phyloP scores from a whole-genome alignment of 2,329 filamentous ascomycete genomes.

The Xylaria sp. region DNA sequence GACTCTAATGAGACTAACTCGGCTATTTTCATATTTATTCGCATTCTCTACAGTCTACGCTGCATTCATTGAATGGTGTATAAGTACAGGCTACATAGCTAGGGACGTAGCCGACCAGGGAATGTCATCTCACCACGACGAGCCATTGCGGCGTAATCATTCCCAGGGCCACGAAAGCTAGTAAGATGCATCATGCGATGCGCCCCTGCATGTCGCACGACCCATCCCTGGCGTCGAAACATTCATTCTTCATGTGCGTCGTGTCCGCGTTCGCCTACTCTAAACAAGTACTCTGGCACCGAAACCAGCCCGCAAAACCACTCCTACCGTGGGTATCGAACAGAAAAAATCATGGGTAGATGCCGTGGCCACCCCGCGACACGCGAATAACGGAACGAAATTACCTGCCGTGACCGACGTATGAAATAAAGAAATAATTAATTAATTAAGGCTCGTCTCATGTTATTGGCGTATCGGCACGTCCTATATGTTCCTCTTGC shows the following conservation, averaged over 20 bases:
- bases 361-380: background rate
- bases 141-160: background rate
- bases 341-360: background rate
- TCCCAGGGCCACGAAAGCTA: background rate
- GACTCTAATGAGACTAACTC: background rate
- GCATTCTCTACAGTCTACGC: background rate
- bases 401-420: background rate
- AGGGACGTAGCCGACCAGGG: no score
- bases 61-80: no score
- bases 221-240: constrained; percentile 6
- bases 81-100: no score
- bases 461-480: background rate
- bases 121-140: no score
- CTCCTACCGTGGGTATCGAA: constrained; percentile 29
- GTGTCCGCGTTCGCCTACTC: constrained; percentile 19
- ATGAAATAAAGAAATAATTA: background rate
- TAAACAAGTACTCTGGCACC: background rate
- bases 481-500: constrained; percentile 20
- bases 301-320: constrained; percentile 19
- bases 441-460: background rate
- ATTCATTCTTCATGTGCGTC: constrained; percentile 14
- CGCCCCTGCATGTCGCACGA: constrained; percentile 24
- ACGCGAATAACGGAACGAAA: background rate
- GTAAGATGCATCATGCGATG: background rate
- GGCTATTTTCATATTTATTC: background rate